Conservation (phyloP, 306 rosid genomes). For the Carpinus fangiana region DNA sequence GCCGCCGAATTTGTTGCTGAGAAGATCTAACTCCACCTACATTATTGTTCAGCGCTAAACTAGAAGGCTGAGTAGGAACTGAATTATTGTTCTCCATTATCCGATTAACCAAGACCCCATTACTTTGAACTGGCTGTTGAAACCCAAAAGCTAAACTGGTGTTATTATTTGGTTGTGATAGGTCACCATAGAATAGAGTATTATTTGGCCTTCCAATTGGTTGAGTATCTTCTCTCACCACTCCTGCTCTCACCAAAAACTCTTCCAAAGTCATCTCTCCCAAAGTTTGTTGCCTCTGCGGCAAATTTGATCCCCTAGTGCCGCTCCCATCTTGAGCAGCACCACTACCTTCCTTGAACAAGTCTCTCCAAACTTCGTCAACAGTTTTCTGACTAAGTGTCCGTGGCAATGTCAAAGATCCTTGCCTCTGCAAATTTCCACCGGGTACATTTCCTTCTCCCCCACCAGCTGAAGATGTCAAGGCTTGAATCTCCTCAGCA, state of each 20-base stretch:
- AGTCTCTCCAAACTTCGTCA: conserved; percentile 89
- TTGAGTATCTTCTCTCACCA: conserved; percentile 72
- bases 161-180: conserved; percentile 42
- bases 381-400: conserved; percentile 92
- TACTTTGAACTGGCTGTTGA: conserved; percentile 50
- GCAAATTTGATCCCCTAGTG: conserved; percentile 33
- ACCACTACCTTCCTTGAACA: conserved; percentile 50
- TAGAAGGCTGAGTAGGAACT: conserved; percentile 48
- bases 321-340: conserved; percentile 27
- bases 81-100: conserved; percentile 40
- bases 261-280: conserved; percentile 95
- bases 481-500: conserved; percentile 77
- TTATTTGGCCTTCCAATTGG: conserved; percentile 47
- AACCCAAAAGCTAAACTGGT: conserved; percentile 45
- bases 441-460: conserved; percentile 31
- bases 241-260: conserved; percentile 88
- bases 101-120: conserved; percentile 47
- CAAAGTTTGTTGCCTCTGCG: conserved; percentile 76
- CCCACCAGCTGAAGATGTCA: conserved; percentile 37
- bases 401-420: conserved; percentile 85
- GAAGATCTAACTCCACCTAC: conserved; percentile 43
- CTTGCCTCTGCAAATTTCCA: conserved; percentile 81
- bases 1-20: conserved; percentile 46
- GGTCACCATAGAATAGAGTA: conserved; percentile 55
- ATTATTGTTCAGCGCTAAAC: conserved; percentile 32